Evolutionary conservation across 2,329 filamentous ascomycete genomes (phyloP), one percentile per base, ranked within the genome.

Genomic region (Cladobotryum protrusum): DNA sequence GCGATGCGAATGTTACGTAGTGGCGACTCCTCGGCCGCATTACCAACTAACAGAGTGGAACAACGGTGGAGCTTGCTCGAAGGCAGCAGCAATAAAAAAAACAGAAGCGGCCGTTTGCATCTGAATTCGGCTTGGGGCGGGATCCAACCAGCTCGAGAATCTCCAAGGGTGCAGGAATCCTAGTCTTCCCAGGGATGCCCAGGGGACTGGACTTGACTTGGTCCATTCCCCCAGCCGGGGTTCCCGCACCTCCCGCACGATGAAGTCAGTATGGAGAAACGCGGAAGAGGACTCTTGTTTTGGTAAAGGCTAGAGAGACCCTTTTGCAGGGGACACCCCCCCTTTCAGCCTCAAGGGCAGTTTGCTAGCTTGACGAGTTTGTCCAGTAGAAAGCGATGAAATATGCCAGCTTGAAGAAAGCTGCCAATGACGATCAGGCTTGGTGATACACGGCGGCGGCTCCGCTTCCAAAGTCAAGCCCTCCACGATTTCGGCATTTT

Each of bases 21-120:
- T 50, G 49, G 49, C 48, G 43, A 45, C 43, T 35, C 43, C 43
- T 36, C 29, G 45, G 45, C 49, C 24, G 24, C 24, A 29, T 29
- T 29, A 29, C 24, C 24, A 29, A 29, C 24, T 29, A 29, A 29
- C 24, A 29, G 24, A 29, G 24, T 29, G 24, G 24, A 29, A 36
- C 18, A 43, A 35, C 20, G 43, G 46, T 43, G 46, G 45, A 52
- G 50, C 47, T 39, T 32, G 19, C 18, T 45, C 36, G 46, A 49
- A 52, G 50, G 50, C 50, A 52, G 37, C 50, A 52, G 47, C 46
- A 9, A n/a, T n/a, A n/a, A 51, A 48, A 48, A n/a, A 17, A 24
- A 37, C 35, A n/a, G 14, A 40, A 44, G 49, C 17, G 29, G 45
- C 49, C 47, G 49, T 20, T 51, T 51, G 49, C 49, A 45, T 41